Percentiles rank a stretch among this genome's conserved stretches.
phyloP scores from a whole-genome alignment of 768 basidiomycete genomes.

The Rubroboletus pulcherrimus region DNA sequence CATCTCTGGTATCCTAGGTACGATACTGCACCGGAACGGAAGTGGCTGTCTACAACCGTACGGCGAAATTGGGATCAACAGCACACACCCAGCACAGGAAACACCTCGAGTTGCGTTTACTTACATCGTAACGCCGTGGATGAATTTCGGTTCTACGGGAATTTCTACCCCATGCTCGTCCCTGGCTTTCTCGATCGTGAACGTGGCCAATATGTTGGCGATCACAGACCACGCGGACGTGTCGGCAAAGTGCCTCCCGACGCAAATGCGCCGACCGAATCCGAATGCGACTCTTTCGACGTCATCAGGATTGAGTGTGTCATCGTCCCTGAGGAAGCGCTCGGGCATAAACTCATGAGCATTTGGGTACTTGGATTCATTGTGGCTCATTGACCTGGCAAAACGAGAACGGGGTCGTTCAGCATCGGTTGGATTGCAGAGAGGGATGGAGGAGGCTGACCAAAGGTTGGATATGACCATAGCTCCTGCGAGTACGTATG shows the following conservation, averaged over 20 bases:
- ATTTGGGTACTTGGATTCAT: slow-evolving; percentile 34
- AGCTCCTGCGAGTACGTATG: slow-evolving; percentile 10
- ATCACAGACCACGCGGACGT: slow-evolving; percentile 24
- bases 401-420: not conserved
- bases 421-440: not conserved
- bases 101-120: not conserved
- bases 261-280: slow-evolving; percentile 31
- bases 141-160: slow-evolving; percentile 12
- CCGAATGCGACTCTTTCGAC: slow-evolving; percentile 18
- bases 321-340: slow-evolving; percentile 33
- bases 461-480: slow-evolving; percentile 19
- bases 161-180: slow-evolving; percentile 22
- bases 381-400: slow-evolving; percentile 22
- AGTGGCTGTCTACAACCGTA: slow-evolving; percentile 9
- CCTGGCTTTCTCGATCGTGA: slow-evolving; percentile 12
- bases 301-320: slow-evolving; percentile 15
- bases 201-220: slow-evolving; percentile 16
- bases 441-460: not conserved
- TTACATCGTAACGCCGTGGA: slow-evolving; percentile 8
- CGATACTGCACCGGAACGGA: slow-evolving; percentile 16
- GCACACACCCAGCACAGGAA: not conserved
- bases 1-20: slow-evolving; percentile 3
- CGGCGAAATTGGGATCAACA: not conserved
- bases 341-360: slow-evolving; percentile 39
- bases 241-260: slow-evolving; percentile 26